Conservation (phyloP, 129 eudicot species). For the Daucus carota region DNA sequence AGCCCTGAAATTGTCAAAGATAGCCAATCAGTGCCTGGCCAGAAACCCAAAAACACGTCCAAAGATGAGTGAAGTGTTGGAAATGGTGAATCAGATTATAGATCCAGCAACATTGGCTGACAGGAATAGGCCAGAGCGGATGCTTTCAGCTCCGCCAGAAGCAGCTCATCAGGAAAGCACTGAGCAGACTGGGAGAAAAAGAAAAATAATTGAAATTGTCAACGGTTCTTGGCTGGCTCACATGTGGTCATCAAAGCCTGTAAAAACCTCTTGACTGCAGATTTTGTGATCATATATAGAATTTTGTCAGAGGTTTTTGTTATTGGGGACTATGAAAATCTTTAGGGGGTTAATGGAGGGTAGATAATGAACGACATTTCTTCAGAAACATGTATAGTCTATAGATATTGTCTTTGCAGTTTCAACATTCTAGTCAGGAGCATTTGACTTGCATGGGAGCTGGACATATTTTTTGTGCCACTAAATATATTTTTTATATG, state of each 20-base stretch:
- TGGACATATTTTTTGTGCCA: not conserved
- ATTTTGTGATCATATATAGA: not conserved
- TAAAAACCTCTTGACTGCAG: conserved; percentile 30
- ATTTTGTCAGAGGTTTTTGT: not conserved
- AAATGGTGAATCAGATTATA: conserved; percentile 40
- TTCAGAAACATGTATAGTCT: conserved; percentile 11
- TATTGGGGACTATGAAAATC: not conserved
- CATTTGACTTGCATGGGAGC: not conserved
- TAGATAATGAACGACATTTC: not conserved
- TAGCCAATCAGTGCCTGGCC: conserved; percentile 66
- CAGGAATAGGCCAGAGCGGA: conserved; percentile 26
- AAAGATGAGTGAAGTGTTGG: conserved; percentile 70
- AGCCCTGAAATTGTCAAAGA: conserved; percentile 50
- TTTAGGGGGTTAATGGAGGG: not conserved
- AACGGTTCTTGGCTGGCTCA: conserved; percentile 37
- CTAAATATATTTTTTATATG: too few relatives aligned
- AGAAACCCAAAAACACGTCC: conserved; percentile 58
- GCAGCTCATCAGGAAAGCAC: conserved; percentile 11
- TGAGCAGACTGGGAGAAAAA: conserved; percentile 22
- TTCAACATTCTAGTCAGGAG: not conserved
- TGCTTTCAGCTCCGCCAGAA: conserved; percentile 14
- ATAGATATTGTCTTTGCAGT: conserved; percentile 4
- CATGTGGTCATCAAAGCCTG: conserved; percentile 32
- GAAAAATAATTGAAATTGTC: conserved; percentile 22
- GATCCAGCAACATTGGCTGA: conserved; percentile 23